phyloP scores from a whole-genome alignment of 257 asterid species.

The Solanum gracilifrons region DNA sequence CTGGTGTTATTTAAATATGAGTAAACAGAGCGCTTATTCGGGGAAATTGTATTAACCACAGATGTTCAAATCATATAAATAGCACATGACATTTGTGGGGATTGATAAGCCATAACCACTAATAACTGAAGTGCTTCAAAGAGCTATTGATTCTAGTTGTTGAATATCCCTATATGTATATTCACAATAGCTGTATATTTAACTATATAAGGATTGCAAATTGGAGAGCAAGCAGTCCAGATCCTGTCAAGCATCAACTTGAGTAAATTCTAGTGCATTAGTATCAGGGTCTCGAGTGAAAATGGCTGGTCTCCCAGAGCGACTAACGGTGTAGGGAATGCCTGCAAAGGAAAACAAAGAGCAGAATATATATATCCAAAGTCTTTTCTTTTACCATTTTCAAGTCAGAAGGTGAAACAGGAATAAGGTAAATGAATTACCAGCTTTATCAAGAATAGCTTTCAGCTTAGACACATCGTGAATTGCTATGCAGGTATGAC shows the following conservation, averaged over 20 bases:
- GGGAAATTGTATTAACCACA: background rate
- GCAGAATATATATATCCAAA: background rate
- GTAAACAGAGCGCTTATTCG: background rate
- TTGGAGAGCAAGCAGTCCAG: background rate
- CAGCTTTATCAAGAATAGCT: conserved; percentile 65
- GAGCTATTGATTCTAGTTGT: background rate
- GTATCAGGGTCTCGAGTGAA: conserved; percentile 89
- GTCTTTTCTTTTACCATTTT: background rate
- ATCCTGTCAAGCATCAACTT: conserved; percentile 19
- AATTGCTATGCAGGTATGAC: conserved; percentile 83
- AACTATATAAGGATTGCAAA: background rate
- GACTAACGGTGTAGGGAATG: conserved; percentile 70
- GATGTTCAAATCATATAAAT: background rate
- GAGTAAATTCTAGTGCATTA: conserved; percentile 91
- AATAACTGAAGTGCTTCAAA: background rate
- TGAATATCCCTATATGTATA: background rate
- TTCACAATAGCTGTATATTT: background rate
- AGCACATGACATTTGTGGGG: background rate
- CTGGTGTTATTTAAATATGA: background rate
- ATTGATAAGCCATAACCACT: background rate
- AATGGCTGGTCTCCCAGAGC: conserved; percentile 89
- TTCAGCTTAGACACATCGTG: conserved; percentile 71
- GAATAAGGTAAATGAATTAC: conserved; percentile 16
- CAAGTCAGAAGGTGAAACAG: background rate
- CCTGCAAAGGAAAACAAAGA: conserved; percentile 28